Conservation (phyloP, 192 early-diverging fungal genomes). For the Backusella psychrophila region DNA sequence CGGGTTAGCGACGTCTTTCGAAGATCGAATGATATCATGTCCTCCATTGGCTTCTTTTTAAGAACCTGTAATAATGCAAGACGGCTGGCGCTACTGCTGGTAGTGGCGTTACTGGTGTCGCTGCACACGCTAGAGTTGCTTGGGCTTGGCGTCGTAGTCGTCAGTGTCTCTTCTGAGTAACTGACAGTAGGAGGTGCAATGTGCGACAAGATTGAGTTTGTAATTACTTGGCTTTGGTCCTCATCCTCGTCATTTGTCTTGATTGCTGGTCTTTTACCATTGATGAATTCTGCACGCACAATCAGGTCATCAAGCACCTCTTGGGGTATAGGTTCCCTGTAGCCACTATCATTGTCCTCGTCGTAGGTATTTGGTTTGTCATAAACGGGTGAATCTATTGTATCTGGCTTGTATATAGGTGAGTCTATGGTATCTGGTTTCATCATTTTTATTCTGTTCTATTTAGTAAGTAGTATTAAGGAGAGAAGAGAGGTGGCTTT, state of each 20-base stretch:
- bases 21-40: conserved; percentile 20
- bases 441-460: neutral
- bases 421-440: conserved; percentile 13
- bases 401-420: conserved; percentile 18
- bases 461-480: neutral
- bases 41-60: conserved; percentile 3
- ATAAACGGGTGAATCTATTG: conserved; percentile 28
- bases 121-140: neutral
- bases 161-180: neutral
- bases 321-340: neutral
- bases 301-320: conserved; percentile 12
- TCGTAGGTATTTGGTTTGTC: conserved; percentile 35
- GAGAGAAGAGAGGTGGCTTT: neutral
- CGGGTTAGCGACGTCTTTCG: conserved; percentile 22
- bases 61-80: neutral
- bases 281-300: conserved; percentile 6
- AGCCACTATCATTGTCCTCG: neutral
- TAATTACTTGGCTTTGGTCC: neutral
- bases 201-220: neutral
- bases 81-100: neutral
- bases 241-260: conserved; percentile 9
- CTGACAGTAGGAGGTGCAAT: neutral
- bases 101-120: neutral
- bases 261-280: conserved; percentile 7
- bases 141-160: neutral